Base-by-base conservation (phyloP, 768 basidiomycete species). In the Mycena olivaceomarginata region DNA sequence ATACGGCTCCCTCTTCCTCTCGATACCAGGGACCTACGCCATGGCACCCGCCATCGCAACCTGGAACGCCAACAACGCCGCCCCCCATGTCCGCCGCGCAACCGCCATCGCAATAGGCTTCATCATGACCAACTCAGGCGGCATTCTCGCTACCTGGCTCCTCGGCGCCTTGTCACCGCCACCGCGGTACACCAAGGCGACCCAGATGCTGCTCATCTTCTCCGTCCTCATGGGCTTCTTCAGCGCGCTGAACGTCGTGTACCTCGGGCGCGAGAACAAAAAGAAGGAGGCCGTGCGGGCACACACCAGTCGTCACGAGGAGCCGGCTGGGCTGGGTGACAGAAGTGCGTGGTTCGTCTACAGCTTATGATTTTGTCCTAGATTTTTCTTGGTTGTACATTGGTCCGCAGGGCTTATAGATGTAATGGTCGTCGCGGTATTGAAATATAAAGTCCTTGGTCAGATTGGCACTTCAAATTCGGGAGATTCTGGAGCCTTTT, bases 291-390 rank as follows among this genome's bases (percentile, higher is more conserved):
- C 66, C 67, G 84, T 82, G 57, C 85, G 91, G 69, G 80, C 72
- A 37, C 83, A 57, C 20, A 83, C 82, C 56, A 63, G 77, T 9
- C 83, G 80, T 51, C 81, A 80, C 11, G 83, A 88, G 20, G 91
- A 92, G 78, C 79, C 82, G 20, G 79, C 82, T 9, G 86, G 85
- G 0, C 81, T 91, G 59, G 91, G 92, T 5, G 91, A 92, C 78
- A 83, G 80, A 56, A 90, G 89, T 53, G 90, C 90, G 5, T 92
- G 92, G 90, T 92, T 91, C 78, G 81, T 86, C 15, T 92, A 92
- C 80, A 89, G 74, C 62, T 72, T 76, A 70, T 79, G 63, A 78
- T 72, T 76, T 72, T 63, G 20, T n/a, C 22, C 39, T 69, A 69
- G 11, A n/a, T 22, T 53, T 22, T 37, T 53, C 12, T 22, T 22